Percentiles rank a stretch among this genome's conserved stretches.
Evolutionary conservation across 75 land plant genomes (phyloP).

Genomic region (Pseudotsuga menziesii): DNA sequence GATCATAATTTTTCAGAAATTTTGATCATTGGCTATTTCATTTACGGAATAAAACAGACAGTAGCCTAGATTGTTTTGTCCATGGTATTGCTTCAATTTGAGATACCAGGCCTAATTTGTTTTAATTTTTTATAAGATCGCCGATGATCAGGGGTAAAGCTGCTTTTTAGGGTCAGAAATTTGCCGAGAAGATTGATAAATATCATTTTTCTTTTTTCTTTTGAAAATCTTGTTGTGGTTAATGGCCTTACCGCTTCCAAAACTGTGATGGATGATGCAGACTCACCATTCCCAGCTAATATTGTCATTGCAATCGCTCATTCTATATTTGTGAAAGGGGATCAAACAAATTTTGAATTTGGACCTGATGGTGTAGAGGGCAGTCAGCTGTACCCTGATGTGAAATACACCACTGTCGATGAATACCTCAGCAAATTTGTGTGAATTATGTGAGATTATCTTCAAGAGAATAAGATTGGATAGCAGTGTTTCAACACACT

Average conservation of each 20-base stretch:
- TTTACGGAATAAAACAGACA: not conserved
- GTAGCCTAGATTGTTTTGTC: not conserved
- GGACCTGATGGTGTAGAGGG: slow-evolving; percentile 19
- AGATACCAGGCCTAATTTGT: not conserved
- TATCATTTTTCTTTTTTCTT: too few relatives aligned
- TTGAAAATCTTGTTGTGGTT: not conserved
- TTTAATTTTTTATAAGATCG: too few relatives aligned
- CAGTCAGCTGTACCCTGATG: slow-evolving; percentile 26
- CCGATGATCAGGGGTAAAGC: not conserved
- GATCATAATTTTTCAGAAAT: not conserved
- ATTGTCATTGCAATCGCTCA: slow-evolving; percentile 17
- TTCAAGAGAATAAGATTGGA: too few relatives aligned
- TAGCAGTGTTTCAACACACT: too few relatives aligned
- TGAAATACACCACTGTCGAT: slow-evolving; percentile 20
- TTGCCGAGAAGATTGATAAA: not conserved
- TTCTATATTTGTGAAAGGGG: slow-evolving; percentile 8
- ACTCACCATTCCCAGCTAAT: slow-evolving; percentile 25
- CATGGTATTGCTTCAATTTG: not conserved
- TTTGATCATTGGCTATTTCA: not conserved
- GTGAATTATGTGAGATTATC: too few relatives aligned
- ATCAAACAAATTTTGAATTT: slow-evolving; percentile 11
- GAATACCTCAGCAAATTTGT: slow-evolving; percentile 11
- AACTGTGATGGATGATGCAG: slow-evolving; percentile 7
- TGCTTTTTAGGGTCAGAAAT: not conserved
- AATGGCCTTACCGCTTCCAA: not conserved